Base-by-base conservation (phyloP, 2,329 filamentous ascomycete genomes). In the Lachnellula occidentalis region DNA sequence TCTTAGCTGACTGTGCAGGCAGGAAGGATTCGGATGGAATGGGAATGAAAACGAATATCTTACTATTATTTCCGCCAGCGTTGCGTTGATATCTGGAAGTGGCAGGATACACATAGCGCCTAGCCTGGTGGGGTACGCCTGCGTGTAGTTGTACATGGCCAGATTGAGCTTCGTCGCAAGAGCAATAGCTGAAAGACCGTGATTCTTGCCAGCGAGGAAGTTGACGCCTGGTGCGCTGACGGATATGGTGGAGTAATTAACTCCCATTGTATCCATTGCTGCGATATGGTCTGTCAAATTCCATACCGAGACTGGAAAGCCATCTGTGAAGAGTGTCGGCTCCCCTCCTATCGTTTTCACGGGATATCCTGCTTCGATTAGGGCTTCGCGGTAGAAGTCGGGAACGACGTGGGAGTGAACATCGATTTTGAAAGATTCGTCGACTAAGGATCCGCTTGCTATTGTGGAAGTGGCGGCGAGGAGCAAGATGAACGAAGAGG, bases 241-340 rank as follows among this genome's bases (percentile, higher is more conserved):
- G 60, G 76, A 80, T n/a, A 83, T 66, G 31, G 81, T 76, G 12
- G 77, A 78, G 61, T 76, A 79, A 6, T 66, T 65, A 53, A 82
- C 76, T 56, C 74, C 73, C 53, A 73, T 61, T 0, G 67, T 63
- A 39, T 73, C 60, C 78, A 82, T 82, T 58, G 80, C 43, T 4
- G 50, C 50, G 21, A 53, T 46, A 36, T 83, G 79, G 9, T 62
- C 60, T 50, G 74, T 68, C 4, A 53, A 11, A 36, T 68, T 73
- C 80, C 80, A 82, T 50, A 66, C 59, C 2, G 74, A 74, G 19
- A 76, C 70, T 8, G 76, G 76, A 74, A 79, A 79, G 42, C 77
- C 76, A 58, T 79, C 76, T 22, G 34, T 47, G 43, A 22, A 53
- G 8, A 53, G 14, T 9, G 50, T 53, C 14, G 9, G 34, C 19